Evolutionary conservation across 2,329 filamentous ascomycete species (phyloP).

Genomic region (Exophiala bonariae): DNA sequence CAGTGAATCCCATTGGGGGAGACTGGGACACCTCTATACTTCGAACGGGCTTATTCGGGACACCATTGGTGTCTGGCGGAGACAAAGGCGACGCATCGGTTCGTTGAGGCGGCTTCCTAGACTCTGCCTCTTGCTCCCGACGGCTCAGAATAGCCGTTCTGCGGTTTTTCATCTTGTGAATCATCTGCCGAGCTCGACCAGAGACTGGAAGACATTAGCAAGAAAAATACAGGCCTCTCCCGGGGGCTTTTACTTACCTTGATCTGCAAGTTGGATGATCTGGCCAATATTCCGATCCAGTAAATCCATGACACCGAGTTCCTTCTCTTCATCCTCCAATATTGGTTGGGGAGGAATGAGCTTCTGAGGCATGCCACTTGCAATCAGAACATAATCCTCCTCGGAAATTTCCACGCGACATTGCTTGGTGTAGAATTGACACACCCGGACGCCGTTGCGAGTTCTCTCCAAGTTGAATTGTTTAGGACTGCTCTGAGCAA

Average conservation of each 20-base stretch:
- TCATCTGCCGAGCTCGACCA: slow-evolving; percentile 72
- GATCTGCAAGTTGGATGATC: slow-evolving; percentile 78
- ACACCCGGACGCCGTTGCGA: slow-evolving; percentile 68
- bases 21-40: slow-evolving; percentile 40
- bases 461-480: slow-evolving; percentile 73
- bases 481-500: slow-evolving; percentile 75
- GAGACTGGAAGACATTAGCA: slow-evolving; percentile 50
- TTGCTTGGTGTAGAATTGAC: slow-evolving; percentile 80
- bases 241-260: slow-evolving; percentile 49
- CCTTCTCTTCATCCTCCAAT: slow-evolving; percentile 81
- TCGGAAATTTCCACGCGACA: slow-evolving; percentile 81
- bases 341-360: slow-evolving; percentile 79
- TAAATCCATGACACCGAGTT: slow-evolving; percentile 80
- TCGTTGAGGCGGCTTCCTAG: slow-evolving; percentile 12
- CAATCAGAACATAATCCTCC: slow-evolving; percentile 83
- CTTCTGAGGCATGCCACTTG: slow-evolving; percentile 78
- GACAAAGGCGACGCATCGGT: slow-evolving; percentile 24
- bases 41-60: slow-evolving; percentile 24
- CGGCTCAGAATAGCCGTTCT: slow-evolving; percentile 70
- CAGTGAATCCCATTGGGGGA: slow-evolving; percentile 55
- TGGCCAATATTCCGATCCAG: slow-evolving; percentile 74
- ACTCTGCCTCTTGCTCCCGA: slow-evolving; percentile 52
- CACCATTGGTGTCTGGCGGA: slow-evolving; percentile 27
- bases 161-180: slow-evolving; percentile 74
- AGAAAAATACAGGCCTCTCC: neutral